Base-by-base conservation (phyloP, 2,329 filamentous ascomycete genomes). In the Paecilomyces variotii region DNA sequence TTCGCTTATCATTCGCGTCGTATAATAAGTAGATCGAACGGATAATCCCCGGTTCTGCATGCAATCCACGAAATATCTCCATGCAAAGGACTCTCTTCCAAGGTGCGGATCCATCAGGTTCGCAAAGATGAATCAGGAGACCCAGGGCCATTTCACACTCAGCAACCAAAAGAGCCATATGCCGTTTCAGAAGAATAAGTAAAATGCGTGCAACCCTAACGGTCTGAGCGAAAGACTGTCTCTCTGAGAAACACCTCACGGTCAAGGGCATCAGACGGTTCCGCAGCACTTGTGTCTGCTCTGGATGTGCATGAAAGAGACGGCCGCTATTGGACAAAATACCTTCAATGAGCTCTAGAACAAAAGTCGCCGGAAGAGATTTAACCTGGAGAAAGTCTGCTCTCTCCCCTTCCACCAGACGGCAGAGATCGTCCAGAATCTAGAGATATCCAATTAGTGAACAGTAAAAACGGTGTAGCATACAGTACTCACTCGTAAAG, bases 21-120 rank as follows among this genome's bases (percentile, higher is more conserved):
- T 91, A 97, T 14, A 89, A 79, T 5, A 84, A 81, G 69, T 90
- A 97, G 1, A 96, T 90, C 39, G 87, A 85, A 50, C 94, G 81
- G 1, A 97, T 80, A 25, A 96, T 80, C 10, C 82, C 82, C 35
- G 91, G 85, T 60, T 97, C 91, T 0, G 88, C 82, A 73, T 96
- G 96, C 5, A 97, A 83, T 5, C 88, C 88, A 58, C 90, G 84
- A 66, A 97, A 90, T 0, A 97, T 84, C 70, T 99, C 94, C 84
- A 99, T 90, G 62, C 91, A 95, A 4, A 97, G 75, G 0, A 90
- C 87, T 59, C 93, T 83, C 72, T 93, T 97, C 94, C 95, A 99
- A 3, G 86, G 69, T 0, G 85, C 80, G 1, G 87, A 86, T 12
- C 79, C 78, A 62, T 97, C 94, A 55, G 92, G 89, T 68, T 99